Base-by-base conservation (phyloP, 768 basidiomycete species). In the Plicaturopsis crispa region DNA sequence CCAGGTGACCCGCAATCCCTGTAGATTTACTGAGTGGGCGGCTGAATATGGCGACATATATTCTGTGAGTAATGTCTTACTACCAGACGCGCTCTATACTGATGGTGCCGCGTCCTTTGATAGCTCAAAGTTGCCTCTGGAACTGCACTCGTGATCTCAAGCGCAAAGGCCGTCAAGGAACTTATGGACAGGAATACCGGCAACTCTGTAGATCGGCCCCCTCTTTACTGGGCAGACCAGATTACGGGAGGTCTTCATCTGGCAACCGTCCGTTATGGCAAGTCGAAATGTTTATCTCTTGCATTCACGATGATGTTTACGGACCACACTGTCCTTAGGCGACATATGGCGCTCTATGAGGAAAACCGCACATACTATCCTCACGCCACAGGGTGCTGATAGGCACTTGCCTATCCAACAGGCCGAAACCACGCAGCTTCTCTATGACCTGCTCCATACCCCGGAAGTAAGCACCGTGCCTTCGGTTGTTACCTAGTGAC, bases 1-100 rank as follows among this genome's bases (percentile, higher is more conserved):
- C 22, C n/a, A n/a, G n/a, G n/a, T n/a, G n/a, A n/a, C n/a, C n/a
- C n/a, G 14, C 31, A 11, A 8, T 6, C 12, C 11, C 1, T 26
- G n/a, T n/a, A 59, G 52, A 33, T 49, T 59, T 18, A 52, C 56
- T 5, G 52, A 53, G 42, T 57, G 56, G 57, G 51, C 57, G 1
- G 39, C 42, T 11, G 19, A 38, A 24, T 57, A 57, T 31, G 57
- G 57, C 4, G 56, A 52, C 2, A 45, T 59, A 21, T 52, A 52
- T 41, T 55, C 52, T 20, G 47, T 49, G 16, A 14, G 38, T 39
- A 4, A 6, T n/a, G 6, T 24, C 30, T 34, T 11, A 24, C n/a
- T 28, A 23, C 20, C 3, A 6, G 19, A 13, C 28, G 35, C 23
- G 19, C 18, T 19, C n/a, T 24, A 18, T n/a, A 16, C 24, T 16